phyloP scores from a whole-genome alignment of 2,329 filamentous ascomycete genomes.

The Xylaria sp. region DNA sequence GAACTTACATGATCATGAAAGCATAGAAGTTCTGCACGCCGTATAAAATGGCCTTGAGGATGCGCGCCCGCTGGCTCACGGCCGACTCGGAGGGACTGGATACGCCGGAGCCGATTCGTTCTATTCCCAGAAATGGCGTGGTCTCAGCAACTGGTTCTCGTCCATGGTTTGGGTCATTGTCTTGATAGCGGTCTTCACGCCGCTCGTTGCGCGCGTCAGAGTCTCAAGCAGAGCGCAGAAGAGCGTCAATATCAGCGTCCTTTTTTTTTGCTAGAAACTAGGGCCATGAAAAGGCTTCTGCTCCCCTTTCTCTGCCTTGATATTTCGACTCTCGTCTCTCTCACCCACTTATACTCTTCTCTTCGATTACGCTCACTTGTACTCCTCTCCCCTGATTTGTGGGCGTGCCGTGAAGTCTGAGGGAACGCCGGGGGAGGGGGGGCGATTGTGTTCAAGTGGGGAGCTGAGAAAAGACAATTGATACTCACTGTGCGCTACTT shows the following conservation, averaged over 20 bases:
- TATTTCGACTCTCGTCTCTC: background rate
- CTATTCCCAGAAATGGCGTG: conserved; percentile 75
- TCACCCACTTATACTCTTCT: background rate
- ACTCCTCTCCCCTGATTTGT: conserved; percentile 16
- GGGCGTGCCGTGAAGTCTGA: background rate
- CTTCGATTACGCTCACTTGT: background rate
- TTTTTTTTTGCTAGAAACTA: conserved; percentile 17
- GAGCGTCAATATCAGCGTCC: conserved; percentile 36
- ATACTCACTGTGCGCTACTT: conserved; percentile 65
- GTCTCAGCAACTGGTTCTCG: conserved; percentile 67
- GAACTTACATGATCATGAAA: conserved; percentile 97
- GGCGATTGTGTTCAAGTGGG: background rate
- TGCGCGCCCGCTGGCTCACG: conserved; percentile 72
- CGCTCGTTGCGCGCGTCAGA: conserved; percentile 32
- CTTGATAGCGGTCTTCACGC: conserved; percentile 32
- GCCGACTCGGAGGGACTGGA: conserved; percentile 60
- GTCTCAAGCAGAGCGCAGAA: conserved; percentile 22
- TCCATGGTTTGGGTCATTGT: conserved; percentile 28
- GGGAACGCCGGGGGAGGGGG: background rate
- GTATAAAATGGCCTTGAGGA: conserved; percentile 86
- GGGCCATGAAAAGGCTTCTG: conserved; percentile 6
- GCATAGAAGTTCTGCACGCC: conserved; percentile 97
- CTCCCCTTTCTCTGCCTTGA: conserved; percentile 4
- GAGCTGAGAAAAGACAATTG: conserved; percentile 22
- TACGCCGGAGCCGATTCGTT: conserved; percentile 70